Percentiles rank a stretch among this genome's conserved stretches.
phyloP scores from a whole-genome alignment of 495 filamentous ascomycete genomes.

The Symbiotaphrina buchneri region DNA sequence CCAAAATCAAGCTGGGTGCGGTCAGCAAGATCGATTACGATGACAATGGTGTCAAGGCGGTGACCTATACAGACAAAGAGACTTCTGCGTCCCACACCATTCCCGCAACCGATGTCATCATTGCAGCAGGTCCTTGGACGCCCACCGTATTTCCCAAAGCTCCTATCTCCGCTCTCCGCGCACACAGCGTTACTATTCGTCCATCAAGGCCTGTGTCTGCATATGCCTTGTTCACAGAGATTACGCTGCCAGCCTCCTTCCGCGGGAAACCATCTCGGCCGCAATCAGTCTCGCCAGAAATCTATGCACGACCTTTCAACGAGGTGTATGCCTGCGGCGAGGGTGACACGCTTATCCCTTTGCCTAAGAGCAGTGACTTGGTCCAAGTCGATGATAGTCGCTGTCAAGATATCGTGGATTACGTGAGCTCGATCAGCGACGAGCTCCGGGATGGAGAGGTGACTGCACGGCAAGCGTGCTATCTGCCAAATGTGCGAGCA shows the following conservation, averaged over 20 bases:
- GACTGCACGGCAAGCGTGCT: conserved; percentile 74
- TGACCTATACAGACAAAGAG: conserved; percentile 54
- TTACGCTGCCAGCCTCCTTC: conserved; percentile 43
- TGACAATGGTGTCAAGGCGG: conserved; percentile 27
- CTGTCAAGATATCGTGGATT: conserved; percentile 76
- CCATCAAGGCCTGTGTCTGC: conserved; percentile 53
- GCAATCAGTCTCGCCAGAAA: conserved; percentile 45
- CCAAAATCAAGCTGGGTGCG: conserved; percentile 42
- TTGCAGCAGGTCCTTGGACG: conserved; percentile 88
- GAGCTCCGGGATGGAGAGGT: conserved; percentile 56
- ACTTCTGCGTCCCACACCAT: conserved; percentile 32
- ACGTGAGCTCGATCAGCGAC: conserved; percentile 56
- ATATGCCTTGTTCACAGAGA: conserved; percentile 81
- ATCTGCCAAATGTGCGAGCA: conserved; percentile 54
- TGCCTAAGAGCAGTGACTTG: conserved; percentile 54
- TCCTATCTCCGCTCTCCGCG: conserved; percentile 60
- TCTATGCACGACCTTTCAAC: conserved; percentile 72
- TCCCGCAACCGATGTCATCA: conserved; percentile 56
- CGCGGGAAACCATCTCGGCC: conserved; percentile 19
- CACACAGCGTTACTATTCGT: conserved; percentile 76
- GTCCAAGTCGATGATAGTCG: conserved; percentile 55
- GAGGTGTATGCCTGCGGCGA: conserved; percentile 92
- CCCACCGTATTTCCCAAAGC: conserved; percentile 44
- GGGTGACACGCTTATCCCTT: conserved; percentile 50
- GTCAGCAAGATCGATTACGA: conserved; percentile 37